Evolutionary conservation across 2,329 filamentous ascomycete species (phyloP), one percentile per base, ranked within the genome.

Genomic region (Colletotrichum cereale): DNA sequence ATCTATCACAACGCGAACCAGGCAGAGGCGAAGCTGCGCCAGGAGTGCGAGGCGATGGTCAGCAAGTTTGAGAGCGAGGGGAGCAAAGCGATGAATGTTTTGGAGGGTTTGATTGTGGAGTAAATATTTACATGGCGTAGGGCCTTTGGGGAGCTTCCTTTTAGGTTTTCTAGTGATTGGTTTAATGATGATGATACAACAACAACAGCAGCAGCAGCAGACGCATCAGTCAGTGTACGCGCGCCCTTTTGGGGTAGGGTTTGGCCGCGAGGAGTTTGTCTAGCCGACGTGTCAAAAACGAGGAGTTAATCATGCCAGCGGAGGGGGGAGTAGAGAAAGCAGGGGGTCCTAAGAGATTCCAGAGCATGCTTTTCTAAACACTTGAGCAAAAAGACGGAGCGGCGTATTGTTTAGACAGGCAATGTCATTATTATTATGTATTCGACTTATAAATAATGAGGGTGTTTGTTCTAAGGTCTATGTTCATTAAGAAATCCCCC

Each of bases 31-130:
- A 91, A 90, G 79, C 84, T 99, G 66, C 92, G 91, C 78, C 84
- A 87, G 44, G 93, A 97, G 79, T 97, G 95, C 78, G 96, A 98
- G 84, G 84, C 89, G 34, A 89, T 97, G 80, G 94, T 99, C 6
- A 88, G 87, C 71, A 85, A 89, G 11, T 98, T 98, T 80, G 96
- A 98, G 83, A 90, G 85, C 71, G 91, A 98, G 82, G 96, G 95
- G 0, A 88, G 87, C 24, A 89, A 90, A 77, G 96, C 95, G 0
- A 91, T 98, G 88, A 87, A 86, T 60, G 88, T 89, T 7, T 83
- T 99, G 65, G 94, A 96, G 81, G 92, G 91, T 1, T 84, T 97
- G 71, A 85, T 92, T 62, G 84, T 86, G 1, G 87, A 88, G 61
- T 85, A 73, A 78, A 71, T 57, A 36, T 69, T 62, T 58, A 58